Evolutionary conservation across 805 yeast species (phyloP), one percentile per base, ranked within the genome.

Genomic region (Wickerhamiella kazuoi): DNA sequence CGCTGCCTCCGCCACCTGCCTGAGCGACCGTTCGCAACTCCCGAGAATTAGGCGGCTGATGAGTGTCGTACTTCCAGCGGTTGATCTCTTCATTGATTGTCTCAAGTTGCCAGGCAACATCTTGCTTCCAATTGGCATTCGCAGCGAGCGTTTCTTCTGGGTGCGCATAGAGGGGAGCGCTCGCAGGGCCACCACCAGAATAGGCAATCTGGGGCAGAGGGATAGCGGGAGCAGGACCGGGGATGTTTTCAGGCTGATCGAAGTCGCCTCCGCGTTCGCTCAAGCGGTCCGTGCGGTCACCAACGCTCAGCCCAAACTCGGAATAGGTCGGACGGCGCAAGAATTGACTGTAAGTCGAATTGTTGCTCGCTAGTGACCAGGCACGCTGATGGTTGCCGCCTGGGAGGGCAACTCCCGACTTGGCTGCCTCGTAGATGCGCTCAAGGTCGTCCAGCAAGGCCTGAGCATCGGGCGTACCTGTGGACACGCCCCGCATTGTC

Each of bases 371-470:
- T 2, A 39, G 19, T 2, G 50, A 46, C 30, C 41, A 39, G 24
- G 51, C 37, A 15, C 52, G 44, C 15, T 38, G 18, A 28, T 44
- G 49, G 7, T 6, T 17, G 17, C 4, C 16, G 26, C 16, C 3
- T 17, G 26, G 14, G 19, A 31, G 9, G 9, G 34, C 29, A 21
- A 4, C 30, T 8, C 30, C 35, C 21, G 13, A 2, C 36, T 38
- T 30, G 17, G 51, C 52, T 9, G 34, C 23, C 29, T 74, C 78
- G 84, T 86, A 81, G 32, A 77, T 58, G 46, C 65, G 69, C 52
- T 79, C 86, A 46, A 82, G 64, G 49, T 80, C 90, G 34, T 64
- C 57, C 40, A 78, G 62, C 38, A 76, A 62, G 50, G 75, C 82
- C 16, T 76, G 56, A 0, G 84, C 75, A 48, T 75, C 83, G 44